Conservation (phyloP, 2,329 filamentous ascomycete genomes). For the Cryphonectria nitschkei region DNA sequence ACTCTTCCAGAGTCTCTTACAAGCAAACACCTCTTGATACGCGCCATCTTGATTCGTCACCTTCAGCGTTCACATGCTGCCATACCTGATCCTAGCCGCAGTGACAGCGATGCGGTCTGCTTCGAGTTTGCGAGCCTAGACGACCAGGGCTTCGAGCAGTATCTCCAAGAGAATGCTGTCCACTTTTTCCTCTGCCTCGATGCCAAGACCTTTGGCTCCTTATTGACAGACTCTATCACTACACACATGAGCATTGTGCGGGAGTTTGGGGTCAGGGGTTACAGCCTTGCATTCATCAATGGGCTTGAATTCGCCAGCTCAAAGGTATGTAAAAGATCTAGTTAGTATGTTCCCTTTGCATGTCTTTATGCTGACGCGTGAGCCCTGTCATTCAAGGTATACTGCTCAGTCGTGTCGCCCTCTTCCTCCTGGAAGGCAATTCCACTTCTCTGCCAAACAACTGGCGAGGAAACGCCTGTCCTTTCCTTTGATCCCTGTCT, state of each 20-base stretch:
- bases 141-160: slow-evolving; percentile 55
- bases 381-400: neutral
- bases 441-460: neutral
- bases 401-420: slow-evolving; percentile 27
- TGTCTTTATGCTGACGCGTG: slow-evolving; percentile 5
- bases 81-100: slow-evolving; percentile 5
- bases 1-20: slow-evolving; percentile 33
- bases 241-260: slow-evolving; percentile 53
- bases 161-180: slow-evolving; percentile 56
- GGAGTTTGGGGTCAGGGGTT: slow-evolving; percentile 57
- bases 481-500: neutral
- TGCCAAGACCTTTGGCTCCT: slow-evolving; percentile 43
- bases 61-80: slow-evolving; percentile 41
- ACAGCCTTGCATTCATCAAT: slow-evolving; percentile 67
- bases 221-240: slow-evolving; percentile 28
- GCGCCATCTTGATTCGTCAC: slow-evolving; percentile 68
- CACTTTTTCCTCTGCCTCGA: slow-evolving; percentile 74
- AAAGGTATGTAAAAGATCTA: slow-evolving; percentile 50
- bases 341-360: neutral
- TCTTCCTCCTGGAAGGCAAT: slow-evolving; percentile 21
- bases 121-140: slow-evolving; percentile 49
- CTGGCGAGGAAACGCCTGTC: no score
- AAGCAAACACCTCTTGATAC: slow-evolving; percentile 63
- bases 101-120: slow-evolving; percentile 26
- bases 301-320: slow-evolving; percentile 66